phyloP scores from a whole-genome alignment of 106 monocot species.

The Dioscorea zingiberensis region DNA sequence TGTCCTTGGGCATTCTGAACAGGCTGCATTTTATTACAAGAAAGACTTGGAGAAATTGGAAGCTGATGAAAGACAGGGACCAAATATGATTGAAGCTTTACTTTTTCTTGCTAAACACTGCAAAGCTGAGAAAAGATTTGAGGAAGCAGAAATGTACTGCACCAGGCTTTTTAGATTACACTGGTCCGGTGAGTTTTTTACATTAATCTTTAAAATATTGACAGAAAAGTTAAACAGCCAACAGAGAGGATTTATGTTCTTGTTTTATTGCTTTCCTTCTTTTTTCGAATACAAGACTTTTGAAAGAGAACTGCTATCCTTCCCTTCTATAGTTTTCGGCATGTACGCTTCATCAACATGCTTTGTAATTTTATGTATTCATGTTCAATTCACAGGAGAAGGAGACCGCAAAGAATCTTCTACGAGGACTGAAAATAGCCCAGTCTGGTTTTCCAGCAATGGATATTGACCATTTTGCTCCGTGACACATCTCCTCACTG shows the following conservation, averaged over 20 bases:
- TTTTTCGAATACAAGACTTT: background rate
- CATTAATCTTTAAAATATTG: background rate
- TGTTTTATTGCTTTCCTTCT: background rate
- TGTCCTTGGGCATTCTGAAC: constrained; percentile 55
- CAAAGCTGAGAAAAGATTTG: constrained; percentile 62
- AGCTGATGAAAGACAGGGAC: constrained; percentile 83
- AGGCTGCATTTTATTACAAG: constrained; percentile 91
- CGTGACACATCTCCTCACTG: constrained; percentile 4
- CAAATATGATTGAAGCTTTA: constrained; percentile 87
- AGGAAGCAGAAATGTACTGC: constrained; percentile 83
- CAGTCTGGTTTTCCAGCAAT: constrained; percentile 49
- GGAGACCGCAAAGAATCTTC: constrained; percentile 79
- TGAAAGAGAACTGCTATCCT: background rate
- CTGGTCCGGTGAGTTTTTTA: constrained; percentile 72
- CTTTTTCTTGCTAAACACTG: constrained; percentile 84
- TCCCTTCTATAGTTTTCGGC: background rate
- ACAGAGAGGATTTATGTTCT: background rate
- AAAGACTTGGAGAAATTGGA: constrained; percentile 97
- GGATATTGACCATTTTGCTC: constrained; percentile 40
- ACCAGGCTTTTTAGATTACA: constrained; percentile 82
- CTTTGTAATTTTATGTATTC: background rate
- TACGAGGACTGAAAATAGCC: constrained; percentile 55
- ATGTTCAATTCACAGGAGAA: constrained; percentile 54
- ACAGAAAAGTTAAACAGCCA: background rate
- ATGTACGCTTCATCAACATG: background rate